Evolutionary conservation across 305 asterid species (phyloP), one percentile per base, ranked within the genome.

Genomic region (Solanum chacoense): DNA sequence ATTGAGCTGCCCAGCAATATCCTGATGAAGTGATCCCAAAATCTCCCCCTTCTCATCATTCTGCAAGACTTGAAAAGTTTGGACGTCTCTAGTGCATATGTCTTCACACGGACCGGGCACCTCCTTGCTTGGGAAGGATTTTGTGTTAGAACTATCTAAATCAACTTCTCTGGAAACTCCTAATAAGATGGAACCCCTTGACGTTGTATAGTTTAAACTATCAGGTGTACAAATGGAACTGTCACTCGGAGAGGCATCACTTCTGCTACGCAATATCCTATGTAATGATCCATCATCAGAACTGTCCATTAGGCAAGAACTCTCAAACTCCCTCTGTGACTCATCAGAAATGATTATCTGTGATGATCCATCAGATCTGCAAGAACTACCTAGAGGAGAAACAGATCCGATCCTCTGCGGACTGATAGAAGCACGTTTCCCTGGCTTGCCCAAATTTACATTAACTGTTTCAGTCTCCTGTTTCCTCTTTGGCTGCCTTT

Each of bases 381-480:
- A 76, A 55, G 67, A 35, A 38, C 83, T 38, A 71, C 69, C 22
- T 34, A 50, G 85, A 50, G 90, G 89, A 87, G 89, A 77, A 59
- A 71, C 89, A 55, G 89, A 72, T 14, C 50, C 85, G 6, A 81
- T 50, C 71, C 78, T 50, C 87, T 71, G 89, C 11, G 90, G 91
- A 86, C 91, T 90, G 37, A 36, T 79, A 26, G 90, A 90, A 75
- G 88, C 88, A 72, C 88, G 91, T 77, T 90, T 90, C 88, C 88
- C 90, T 29, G 73, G 86, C 13, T 40, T 76, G 29, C 86, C 86
- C n/a, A 35, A 32, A 42, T 55, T 26, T 75, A 50, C 89, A 81
- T 81, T 32, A 35, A 14, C 86, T 36, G 85, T 36, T 59, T 87
- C 88, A 74, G 55, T 38, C 38, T 74, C 86, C 16, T 84, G 87